Percentiles rank a stretch among this genome's conserved stretches.
Evolutionary conservation across 345 rosid genomes (phyloP).

Genomic region (Gossypium stocksii): DNA sequence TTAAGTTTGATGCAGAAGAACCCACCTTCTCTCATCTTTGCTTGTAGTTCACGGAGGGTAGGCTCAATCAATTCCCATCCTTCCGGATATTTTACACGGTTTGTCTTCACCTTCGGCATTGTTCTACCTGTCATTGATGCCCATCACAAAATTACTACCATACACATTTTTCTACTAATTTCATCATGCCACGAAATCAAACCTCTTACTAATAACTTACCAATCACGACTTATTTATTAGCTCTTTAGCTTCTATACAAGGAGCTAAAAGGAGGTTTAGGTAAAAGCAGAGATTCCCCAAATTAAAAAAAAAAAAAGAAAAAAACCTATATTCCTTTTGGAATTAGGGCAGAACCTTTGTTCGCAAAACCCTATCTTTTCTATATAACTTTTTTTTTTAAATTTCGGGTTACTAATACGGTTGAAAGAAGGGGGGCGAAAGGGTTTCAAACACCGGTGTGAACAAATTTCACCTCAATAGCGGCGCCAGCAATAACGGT

Average conservation of each 20-base stretch:
- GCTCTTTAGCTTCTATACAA: background rate
- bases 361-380: background rate
- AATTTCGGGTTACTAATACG: background rate
- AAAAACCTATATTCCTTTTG: background rate
- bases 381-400: background rate
- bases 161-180: background rate
- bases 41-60: slow-evolving; percentile 46
- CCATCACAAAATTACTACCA: slow-evolving; percentile 2
- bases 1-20: background rate
- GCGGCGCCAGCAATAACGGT: background rate
- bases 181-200: background rate
- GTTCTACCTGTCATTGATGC: slow-evolving; percentile 19
- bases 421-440: background rate
- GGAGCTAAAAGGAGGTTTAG: background rate
- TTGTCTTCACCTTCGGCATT: slow-evolving; percentile 69
- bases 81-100: slow-evolving; percentile 48
- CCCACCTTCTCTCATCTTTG: slow-evolving; percentile 65
- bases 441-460: background rate
- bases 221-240: background rate
- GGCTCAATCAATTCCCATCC: slow-evolving; percentile 72
- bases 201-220: background rate
- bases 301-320: background rate
- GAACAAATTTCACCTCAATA: background rate
- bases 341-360: background rate
- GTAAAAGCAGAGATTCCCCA: background rate